These are phyloP conservation scores for Neonectria ditissima DNA, from an alignment of 2,329 filamentous ascomycete species.

Conservation along the genomic window DNA sequence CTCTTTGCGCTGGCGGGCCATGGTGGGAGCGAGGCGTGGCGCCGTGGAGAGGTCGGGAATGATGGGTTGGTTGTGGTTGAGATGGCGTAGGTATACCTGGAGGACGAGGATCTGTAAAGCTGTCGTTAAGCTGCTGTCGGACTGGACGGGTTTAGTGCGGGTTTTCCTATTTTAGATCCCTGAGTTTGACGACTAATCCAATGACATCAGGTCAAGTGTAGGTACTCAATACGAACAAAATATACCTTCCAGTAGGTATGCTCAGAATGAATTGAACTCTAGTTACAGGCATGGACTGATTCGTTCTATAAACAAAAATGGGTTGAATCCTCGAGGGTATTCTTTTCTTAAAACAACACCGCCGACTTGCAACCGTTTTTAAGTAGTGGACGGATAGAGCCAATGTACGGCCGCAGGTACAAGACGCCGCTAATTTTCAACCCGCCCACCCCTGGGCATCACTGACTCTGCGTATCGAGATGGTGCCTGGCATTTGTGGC, in stretches of 20 bases:
- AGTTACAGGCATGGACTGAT: too few relatives aligned
- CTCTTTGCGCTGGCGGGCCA: conserved; percentile 65
- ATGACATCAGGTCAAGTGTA: conserved; percentile 30
- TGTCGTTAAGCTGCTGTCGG: conserved; percentile 8
- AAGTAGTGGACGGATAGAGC: neutral
- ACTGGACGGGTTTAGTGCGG: conserved; percentile 12
- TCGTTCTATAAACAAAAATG: too few relatives aligned
- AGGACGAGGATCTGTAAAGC: neutral
- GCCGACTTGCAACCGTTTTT: neutral
- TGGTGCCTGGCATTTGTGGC: conserved; percentile 22
- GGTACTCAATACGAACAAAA: too few relatives aligned
- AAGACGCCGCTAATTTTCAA: neutral
- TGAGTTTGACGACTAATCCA: conserved; percentile 11
- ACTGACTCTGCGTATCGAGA: neutral
- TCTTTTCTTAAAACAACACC: neutral
- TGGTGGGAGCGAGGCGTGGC: conserved; percentile 41
- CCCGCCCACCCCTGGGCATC: neutral
- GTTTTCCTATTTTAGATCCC: conserved; percentile 19
- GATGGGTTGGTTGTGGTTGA: conserved; percentile 15
- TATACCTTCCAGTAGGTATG: too few relatives aligned
- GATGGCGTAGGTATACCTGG: neutral
- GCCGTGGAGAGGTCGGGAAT: conserved; percentile 3
- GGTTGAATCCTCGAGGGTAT: neutral
- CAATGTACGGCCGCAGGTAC: neutral
- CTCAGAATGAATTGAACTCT: too few relatives aligned